These are phyloP conservation scores for Parastagonospora avenae DNA, from an alignment of 2,329 filamentous ascomycete genomes.

Conservation along the genomic window DNA sequence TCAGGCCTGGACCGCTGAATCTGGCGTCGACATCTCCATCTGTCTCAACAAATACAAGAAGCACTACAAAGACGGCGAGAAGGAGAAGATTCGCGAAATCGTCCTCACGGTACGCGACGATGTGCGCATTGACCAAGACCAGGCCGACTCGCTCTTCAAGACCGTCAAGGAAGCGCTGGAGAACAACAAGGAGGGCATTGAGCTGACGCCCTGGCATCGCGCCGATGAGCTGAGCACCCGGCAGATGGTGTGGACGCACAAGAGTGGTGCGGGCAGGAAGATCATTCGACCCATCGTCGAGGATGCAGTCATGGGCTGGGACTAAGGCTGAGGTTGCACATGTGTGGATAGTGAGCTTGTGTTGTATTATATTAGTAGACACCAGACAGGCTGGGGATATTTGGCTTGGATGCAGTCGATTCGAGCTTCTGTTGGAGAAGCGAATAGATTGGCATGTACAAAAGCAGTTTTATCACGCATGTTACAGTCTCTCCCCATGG, in stretches of 20 bases:
- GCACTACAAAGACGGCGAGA: constrained; percentile 47
- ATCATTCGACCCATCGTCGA: constrained; percentile 54
- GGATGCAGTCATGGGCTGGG: constrained; percentile 50
- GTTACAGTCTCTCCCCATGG: background rate
- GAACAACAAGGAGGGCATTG: constrained; percentile 42
- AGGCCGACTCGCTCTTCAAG: constrained; percentile 51
- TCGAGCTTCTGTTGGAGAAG: too few relatives aligned
- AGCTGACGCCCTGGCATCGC: constrained; percentile 52
- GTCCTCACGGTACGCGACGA: constrained; percentile 53
- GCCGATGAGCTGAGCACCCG: constrained; percentile 48
- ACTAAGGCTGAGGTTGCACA: constrained; percentile 20
- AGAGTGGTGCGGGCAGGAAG: constrained; percentile 50
- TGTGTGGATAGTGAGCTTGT: background rate
- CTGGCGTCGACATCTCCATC: constrained; percentile 52
- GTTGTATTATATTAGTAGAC: background rate
- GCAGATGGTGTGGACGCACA: constrained; percentile 56
- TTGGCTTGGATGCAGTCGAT: too few relatives aligned
- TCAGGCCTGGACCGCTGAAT: constrained; percentile 53
- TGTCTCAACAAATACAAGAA: constrained; percentile 55
- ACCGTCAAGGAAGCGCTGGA: constrained; percentile 51
- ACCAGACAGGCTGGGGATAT: background rate
- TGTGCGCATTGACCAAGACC: constrained; percentile 51
- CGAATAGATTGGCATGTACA: background rate
- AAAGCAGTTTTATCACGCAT: background rate
- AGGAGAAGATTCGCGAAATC: constrained; percentile 55